A percentile compares a stretch with the other conserved stretches of the same genome.
These are phyloP conservation scores for Russula griseocarnosa DNA, from an alignment of 768 basidiomycete species.

Conservation along the genomic window DNA sequence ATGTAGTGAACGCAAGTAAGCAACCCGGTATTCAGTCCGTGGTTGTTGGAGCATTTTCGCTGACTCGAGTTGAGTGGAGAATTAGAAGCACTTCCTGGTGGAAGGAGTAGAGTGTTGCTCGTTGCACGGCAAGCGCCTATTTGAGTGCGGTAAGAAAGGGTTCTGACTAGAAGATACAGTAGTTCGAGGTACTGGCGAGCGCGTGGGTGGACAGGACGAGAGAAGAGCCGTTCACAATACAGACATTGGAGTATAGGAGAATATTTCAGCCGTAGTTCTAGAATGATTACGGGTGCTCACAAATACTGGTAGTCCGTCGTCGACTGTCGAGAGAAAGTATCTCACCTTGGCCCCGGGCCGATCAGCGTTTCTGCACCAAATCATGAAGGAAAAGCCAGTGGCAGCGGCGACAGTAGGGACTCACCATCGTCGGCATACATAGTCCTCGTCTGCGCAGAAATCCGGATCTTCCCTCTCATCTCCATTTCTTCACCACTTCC, in stretches of 20 bases:
- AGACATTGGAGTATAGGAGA: conserved; percentile 13
- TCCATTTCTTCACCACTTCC: too few relatives aligned
- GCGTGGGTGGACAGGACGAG: background rate
- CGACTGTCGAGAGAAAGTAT: too few relatives aligned
- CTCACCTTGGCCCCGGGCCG: too few relatives aligned
- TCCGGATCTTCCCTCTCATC: too few relatives aligned
- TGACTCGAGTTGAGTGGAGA: conserved; percentile 65
- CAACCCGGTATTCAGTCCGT: conserved; percentile 67
- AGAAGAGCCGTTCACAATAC: conserved; percentile 21
- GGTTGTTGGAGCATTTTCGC: conserved; percentile 60
- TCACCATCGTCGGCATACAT: too few relatives aligned
- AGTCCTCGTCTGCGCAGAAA: too few relatives aligned
- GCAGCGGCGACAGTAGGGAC: too few relatives aligned
- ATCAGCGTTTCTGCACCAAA: too few relatives aligned
- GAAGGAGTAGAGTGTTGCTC: conserved; percentile 49
- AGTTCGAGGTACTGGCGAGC: background rate
- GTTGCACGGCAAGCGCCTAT: conserved; percentile 55
- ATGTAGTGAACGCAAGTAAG: conserved; percentile 38
- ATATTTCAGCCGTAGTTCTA: background rate
- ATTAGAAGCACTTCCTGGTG: conserved; percentile 43
- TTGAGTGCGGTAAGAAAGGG: conserved; percentile 60
- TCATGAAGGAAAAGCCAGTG: too few relatives aligned
- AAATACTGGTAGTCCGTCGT: too few relatives aligned
- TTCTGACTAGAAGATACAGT: conserved; percentile 51
- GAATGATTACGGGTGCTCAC: too few relatives aligned